Percentiles rank a stretch among this genome's conserved stretches.
These are phyloP conservation scores for Syzygium aqueum DNA, from an alignment of 345 rosid species.

Conservation along the genomic window DNA sequence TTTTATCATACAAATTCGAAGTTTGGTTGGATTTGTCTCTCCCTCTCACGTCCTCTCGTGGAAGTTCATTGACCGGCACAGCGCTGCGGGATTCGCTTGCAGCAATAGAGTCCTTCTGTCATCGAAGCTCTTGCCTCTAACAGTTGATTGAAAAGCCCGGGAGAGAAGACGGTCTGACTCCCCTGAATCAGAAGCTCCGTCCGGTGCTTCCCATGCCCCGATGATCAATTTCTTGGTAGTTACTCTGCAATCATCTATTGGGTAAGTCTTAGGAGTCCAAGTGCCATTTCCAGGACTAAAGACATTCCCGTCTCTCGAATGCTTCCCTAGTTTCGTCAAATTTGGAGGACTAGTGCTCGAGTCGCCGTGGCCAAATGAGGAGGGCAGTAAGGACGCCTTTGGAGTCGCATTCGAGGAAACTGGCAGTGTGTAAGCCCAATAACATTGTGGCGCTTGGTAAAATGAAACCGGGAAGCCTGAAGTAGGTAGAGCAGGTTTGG, in stretches of 20 bases:
- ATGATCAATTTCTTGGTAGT: slow-evolving; percentile 16
- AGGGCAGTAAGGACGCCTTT: neutral
- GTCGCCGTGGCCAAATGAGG: neutral
- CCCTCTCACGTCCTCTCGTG: slow-evolving; percentile 34
- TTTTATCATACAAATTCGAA: neutral
- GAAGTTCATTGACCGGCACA: slow-evolving; percentile 59
- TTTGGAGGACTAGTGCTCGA: neutral
- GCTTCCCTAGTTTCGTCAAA: slow-evolving; percentile 45
- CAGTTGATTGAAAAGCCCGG: slow-evolving; percentile 35
- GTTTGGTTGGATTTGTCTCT: neutral
- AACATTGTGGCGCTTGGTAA: slow-evolving; percentile 32
- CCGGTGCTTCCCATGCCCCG: slow-evolving; percentile 1
- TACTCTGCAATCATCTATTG: slow-evolving; percentile 28
- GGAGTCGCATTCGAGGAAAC: neutral
- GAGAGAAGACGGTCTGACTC: slow-evolving; percentile 11
- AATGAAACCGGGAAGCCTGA: slow-evolving; percentile 29
- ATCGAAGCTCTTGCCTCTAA: slow-evolving; percentile 5
- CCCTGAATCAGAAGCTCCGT: neutral
- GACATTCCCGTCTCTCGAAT: slow-evolving; percentile 38
- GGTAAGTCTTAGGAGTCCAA: slow-evolving; percentile 23
- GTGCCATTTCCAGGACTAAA: slow-evolving; percentile 1
- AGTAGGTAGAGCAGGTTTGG: neutral
- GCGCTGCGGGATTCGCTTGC: slow-evolving; percentile 76
- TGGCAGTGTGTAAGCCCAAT: slow-evolving; percentile 28
- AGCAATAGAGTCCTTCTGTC: slow-evolving; percentile 23